phyloP scores from a whole-genome alignment of 1,284 basidiomycete species.

The Cryptococcus hybrid region DNA sequence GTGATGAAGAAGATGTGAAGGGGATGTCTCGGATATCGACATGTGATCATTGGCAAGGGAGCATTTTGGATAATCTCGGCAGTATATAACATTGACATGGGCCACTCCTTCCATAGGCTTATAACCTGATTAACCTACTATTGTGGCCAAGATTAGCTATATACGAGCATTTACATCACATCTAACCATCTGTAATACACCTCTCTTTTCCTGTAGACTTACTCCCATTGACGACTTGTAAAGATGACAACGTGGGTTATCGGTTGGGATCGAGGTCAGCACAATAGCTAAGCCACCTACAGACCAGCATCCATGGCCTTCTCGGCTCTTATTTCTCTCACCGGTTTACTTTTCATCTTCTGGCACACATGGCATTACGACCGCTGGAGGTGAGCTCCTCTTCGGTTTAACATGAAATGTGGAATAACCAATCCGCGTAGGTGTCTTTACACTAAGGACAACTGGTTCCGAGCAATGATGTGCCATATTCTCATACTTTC shows the following conservation, averaged over 20 bases:
- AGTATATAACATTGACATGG: too few species aligned
- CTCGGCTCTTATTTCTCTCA: constrained; percentile 15
- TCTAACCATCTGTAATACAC: not conserved
- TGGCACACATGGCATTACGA: constrained; percentile 42
- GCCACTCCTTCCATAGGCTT: too few species aligned
- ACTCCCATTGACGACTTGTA: not conserved
- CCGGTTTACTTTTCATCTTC: constrained; percentile 24
- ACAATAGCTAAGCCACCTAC: not conserved
- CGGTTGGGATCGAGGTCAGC: not conserved
- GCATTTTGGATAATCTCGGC: too few species aligned
- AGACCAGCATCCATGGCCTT: constrained; percentile 20
- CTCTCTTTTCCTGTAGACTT: too few species aligned
- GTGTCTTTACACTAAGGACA: constrained; percentile 23
- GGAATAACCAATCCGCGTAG: too few species aligned
- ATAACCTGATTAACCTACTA: too few species aligned
- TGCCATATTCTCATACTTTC: constrained; percentile 25
- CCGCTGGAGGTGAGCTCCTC: constrained; percentile 10
- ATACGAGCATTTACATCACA: too few species aligned
- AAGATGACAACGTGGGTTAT: constrained; percentile 13
- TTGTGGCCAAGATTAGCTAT: too few species aligned
- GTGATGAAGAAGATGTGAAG: too few species aligned
- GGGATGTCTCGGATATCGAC: too few species aligned
- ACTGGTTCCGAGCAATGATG: constrained; percentile 35
- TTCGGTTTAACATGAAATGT: too few species aligned
- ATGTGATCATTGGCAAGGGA: too few species aligned